Percentiles rank a stretch among this genome's conserved stretches.
These are phyloP conservation scores for Abrus precatorius DNA, from an alignment of 306 rosid species.

Conservation along the genomic window DNA sequence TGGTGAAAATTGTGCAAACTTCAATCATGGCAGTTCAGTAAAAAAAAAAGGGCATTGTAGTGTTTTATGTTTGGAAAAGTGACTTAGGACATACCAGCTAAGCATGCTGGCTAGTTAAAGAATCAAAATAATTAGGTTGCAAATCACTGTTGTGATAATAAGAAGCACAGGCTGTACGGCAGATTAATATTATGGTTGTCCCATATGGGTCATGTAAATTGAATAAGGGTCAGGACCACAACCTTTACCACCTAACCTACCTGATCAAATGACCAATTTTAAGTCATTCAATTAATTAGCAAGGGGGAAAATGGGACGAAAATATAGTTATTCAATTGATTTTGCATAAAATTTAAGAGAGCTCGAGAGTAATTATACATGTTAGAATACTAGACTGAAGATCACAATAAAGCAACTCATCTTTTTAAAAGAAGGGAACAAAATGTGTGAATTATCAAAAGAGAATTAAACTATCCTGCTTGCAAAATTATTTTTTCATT, in stretches of 20 bases:
- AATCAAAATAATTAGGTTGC: constrained; percentile 60
- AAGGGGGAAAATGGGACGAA: background rate
- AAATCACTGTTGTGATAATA: constrained; percentile 51
- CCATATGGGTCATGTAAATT: constrained; percentile 53
- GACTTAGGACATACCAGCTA: constrained; percentile 53
- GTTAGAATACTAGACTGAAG: background rate
- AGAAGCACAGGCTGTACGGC: constrained; percentile 42
- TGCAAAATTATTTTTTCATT: background rate
- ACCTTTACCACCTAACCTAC: constrained; percentile 63
- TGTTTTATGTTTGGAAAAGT: constrained; percentile 46
- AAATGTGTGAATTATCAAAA: constrained; percentile 10
- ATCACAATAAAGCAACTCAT: background rate
- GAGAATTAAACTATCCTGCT: constrained; percentile 10
- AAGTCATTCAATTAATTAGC: constrained; percentile 47
- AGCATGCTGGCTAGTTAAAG: constrained; percentile 66
- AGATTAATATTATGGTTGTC: constrained; percentile 51
- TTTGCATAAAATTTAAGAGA: constrained; percentile 33
- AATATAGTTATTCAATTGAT: constrained; percentile 18
- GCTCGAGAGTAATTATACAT: background rate
- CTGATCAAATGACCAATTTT: constrained; percentile 51
- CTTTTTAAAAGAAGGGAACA: background rate
- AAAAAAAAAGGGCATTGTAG: constrained; percentile 40
- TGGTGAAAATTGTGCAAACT: constrained; percentile 33
- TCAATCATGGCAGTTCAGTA: constrained; percentile 48
- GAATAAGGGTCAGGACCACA: constrained; percentile 59